Base-by-base conservation (phyloP, 2,329 filamentous ascomycete species). In the Fusarium paranaense region DNA sequence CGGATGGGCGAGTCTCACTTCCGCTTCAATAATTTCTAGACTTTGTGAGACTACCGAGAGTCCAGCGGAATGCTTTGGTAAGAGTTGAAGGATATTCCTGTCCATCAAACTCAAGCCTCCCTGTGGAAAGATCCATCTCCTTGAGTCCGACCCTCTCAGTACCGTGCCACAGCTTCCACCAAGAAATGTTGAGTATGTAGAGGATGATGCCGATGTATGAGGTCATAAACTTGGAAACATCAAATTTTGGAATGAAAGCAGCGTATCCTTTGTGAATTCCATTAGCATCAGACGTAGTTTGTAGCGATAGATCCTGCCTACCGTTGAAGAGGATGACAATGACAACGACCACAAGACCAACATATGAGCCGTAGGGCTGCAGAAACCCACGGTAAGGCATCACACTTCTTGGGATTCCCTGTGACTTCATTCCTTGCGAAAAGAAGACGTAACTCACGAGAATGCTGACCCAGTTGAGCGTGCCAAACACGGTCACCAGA, bases 401-500 rank as follows among this genome's bases (percentile, higher is more conserved):
- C 27, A 33, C 20, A 9, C 18, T 56, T 14, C 50, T 56, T 33
- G 50, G 50, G 2, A 56, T 56, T 5, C 50, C 50, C 30, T 56
- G 50, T n/a, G 50, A 32, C 18, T 33, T 32, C 27, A 56, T 32
- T 2, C 50, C 50, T 22, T 20, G 50, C 6, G 27, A 32, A 33
- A 56, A 56, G 18, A 32, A 33, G 14, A 67, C 7, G 16, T 70
- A 60, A 4, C 38, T 67, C 27, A 59, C 37, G 4, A 70, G 59
- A 9, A 70, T 42, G 27, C 52, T 63, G 20, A 63, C 47, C 67
- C 64, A 70, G 37, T 62, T 67, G 20, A 70, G 27, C 3, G 54
- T 56, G n/a, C 67, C 64, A 10, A 70, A 67, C 3, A 67, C 59
- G 18, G 67, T 70, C 6, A 70, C 67, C 9, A 70, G 59, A 42